Percentiles rank a stretch among this genome's conserved stretches.
Evolutionary conservation across 345 rosid species (phyloP).

Genomic region (Gynandropsis gynandra): DNA sequence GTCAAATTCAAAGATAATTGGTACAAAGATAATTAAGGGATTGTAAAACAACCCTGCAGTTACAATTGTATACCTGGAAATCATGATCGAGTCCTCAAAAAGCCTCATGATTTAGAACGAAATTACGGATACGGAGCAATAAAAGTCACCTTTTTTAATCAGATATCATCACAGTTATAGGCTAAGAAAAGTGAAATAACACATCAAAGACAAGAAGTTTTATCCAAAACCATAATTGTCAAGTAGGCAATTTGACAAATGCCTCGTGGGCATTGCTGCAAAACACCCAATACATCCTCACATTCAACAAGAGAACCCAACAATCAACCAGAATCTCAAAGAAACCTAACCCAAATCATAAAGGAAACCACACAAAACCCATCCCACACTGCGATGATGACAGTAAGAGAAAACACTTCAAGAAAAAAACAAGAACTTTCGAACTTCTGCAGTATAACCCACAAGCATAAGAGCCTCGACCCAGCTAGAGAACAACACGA

Average conservation of each 20-base stretch:
- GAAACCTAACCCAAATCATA: not conserved
- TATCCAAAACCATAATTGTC: not conserved
- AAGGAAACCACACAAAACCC: not conserved
- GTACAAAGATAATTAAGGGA: too few relatives aligned
- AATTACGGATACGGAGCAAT: not conserved
- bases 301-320: not conserved
- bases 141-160: not conserved
- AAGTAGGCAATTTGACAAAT: constrained; percentile 22
- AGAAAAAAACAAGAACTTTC: too few relatives aligned
- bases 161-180: not conserved
- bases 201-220: too few relatives aligned
- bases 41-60: not conserved
- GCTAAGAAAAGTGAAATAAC: too few relatives aligned
- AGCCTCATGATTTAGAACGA: not conserved
- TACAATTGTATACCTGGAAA: not conserved
- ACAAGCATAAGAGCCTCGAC: too few relatives aligned
- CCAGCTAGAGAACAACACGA: too few relatives aligned
- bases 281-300: not conserved
- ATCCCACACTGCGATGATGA: too few relatives aligned
- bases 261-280: constrained; percentile 20
- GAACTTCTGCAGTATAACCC: too few relatives aligned
- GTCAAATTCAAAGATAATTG: too few relatives aligned
- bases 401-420: too few relatives aligned
- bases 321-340: constrained; percentile 1
- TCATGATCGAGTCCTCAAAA: too few relatives aligned